Base-by-base conservation (phyloP, 2,329 filamentous ascomycete species). In the Colletotrichum theobromicola region DNA sequence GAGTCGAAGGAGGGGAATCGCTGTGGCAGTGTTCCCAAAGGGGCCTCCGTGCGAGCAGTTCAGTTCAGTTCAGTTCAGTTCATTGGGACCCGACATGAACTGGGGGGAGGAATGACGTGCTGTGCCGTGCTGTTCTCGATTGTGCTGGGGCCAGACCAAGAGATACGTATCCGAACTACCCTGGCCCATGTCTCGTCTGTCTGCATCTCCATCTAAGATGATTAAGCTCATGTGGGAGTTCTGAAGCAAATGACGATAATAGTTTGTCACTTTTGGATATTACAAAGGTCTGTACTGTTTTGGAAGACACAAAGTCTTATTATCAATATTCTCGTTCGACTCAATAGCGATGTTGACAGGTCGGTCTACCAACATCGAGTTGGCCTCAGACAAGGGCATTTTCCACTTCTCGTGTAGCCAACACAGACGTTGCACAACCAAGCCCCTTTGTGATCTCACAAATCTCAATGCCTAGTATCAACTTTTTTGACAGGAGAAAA, bases 101-200 rank as follows among this genome's bases (percentile, higher is more conserved):
- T 21, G 46, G 46, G 50, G 63, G 37, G 21, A 13, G 46, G 30
- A 58, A 65, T 74, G 67, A 66, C 67, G 71, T 70, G 70, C 70
- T 68, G 70, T 37, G 46, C 46, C 21, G 50, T 35, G 50, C 64
- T 34, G 32, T 66, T 55, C 63, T 66, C 30, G 32, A 21, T 26
- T 66, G n/a, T 66, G 37, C 63, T 58, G 53, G 64, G 64, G 30
- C n/a, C 28, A 35, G 42, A 66, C 63, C 63, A 10, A 67, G 50
- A 70, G 21, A 26, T 57, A 24, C 67, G 30, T 42, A 42, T 18
- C n/a, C 26, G 12, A n/a, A 21, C 26, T 30, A 4, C 37, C 53
- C 69, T 42, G n/a, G 15, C 32, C 35, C 42, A 50, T 50, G 42
- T 50, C 46, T 13, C 24, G 42, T 50, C 46, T 13, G 30, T 7